A percentile compares a stretch with the other conserved stretches of the same genome.
Evolutionary conservation across 1,284 basidiomycete genomes (phyloP).

Genomic region (Cystobasidium pallidum): DNA sequence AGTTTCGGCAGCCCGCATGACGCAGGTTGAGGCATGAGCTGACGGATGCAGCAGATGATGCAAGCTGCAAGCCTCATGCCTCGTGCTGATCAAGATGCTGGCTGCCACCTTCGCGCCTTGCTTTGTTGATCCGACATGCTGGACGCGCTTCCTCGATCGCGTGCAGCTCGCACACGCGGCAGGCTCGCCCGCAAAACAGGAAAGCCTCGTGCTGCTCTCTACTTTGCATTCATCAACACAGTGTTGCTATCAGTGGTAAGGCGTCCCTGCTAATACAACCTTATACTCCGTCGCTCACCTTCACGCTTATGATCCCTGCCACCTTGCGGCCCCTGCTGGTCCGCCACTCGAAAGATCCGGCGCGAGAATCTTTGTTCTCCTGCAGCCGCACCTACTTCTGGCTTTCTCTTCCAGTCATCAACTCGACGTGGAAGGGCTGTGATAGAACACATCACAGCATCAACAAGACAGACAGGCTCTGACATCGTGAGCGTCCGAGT

Average conservation of each 20-base stretch:
- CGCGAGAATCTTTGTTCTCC: constrained; percentile 13
- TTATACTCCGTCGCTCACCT: no score
- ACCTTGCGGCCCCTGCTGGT: background rate
- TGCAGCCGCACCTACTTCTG: background rate
- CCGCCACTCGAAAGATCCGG: constrained; percentile 13
- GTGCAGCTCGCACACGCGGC: background rate
- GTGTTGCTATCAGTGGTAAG: background rate
- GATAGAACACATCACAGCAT: background rate
- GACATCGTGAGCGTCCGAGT: background rate
- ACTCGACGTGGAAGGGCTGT: background rate
- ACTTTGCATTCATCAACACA: background rate
- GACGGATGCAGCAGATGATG: background rate
- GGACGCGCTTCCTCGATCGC: background rate
- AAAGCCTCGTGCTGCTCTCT: background rate
- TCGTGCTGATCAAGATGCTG: background rate
- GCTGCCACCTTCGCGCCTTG: background rate
- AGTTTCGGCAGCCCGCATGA: background rate
- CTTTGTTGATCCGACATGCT: background rate
- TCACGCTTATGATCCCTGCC: no score
- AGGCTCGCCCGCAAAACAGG: background rate
- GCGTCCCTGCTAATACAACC: background rate
- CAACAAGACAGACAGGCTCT: background rate
- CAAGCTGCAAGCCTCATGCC: background rate
- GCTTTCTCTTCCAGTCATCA: constrained; percentile 9
- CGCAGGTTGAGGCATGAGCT: background rate